These are phyloP conservation scores for Orychophragmus violaceus DNA, from an alignment of 345 rosid species.

Conservation along the genomic window DNA sequence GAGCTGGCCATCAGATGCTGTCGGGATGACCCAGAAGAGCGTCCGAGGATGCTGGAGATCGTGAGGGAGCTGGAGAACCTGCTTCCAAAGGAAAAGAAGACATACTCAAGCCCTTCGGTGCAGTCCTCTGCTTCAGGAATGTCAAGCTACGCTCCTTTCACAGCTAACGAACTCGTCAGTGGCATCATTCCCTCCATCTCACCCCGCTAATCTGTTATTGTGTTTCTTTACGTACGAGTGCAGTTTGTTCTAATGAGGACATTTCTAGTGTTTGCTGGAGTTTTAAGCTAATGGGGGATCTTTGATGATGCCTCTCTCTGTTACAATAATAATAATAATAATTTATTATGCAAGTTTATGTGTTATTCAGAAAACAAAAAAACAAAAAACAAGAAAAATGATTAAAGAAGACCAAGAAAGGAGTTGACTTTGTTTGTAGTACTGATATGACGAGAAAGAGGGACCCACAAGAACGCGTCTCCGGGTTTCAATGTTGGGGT, in stretches of 20 bases:
- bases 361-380: no score
- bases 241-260: not conserved
- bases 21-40: conserved; percentile 24
- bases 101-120: conserved; percentile 17
- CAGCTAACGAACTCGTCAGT: conserved; percentile 42
- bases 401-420: not conserved
- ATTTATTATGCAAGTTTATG: no score
- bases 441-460: not conserved
- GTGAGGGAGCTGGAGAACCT: conserved; percentile 49
- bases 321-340: no score
- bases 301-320: no score
- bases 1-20: conserved; percentile 43
- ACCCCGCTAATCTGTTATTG: conserved; percentile 35
- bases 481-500: not conserved
- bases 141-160: conserved; percentile 1
- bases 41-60: conserved; percentile 42
- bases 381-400: no score
- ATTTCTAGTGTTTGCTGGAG: no score
- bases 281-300: no score
- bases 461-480: conserved; percentile 12
- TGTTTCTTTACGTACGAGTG: not conserved
- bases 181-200: conserved; percentile 42
- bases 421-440: not conserved
- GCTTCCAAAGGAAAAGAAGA: conserved; percentile 23
- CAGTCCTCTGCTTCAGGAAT: conserved; percentile 17